Base-by-base conservation (phyloP, 345 rosid species). In the Camelina laxa region DNA sequence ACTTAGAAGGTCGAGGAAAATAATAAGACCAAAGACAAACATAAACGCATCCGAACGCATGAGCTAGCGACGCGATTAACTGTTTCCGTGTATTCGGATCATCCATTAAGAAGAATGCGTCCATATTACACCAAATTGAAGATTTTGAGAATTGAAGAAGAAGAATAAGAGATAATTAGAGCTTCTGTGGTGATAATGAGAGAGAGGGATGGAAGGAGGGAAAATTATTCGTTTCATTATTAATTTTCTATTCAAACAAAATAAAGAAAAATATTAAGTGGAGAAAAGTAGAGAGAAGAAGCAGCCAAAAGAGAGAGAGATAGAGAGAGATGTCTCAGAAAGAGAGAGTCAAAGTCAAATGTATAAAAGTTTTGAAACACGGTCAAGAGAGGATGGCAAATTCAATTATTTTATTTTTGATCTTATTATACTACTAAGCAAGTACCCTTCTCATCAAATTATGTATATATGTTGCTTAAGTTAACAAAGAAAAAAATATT, bases 11-110 rank as follows among this genome's bases (percentile, higher is more conserved):
- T 19, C 72, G 82, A 41, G 82, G 80, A 17, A 61, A 4, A 49
- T 75, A 4, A 44, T 73, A 81, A 0, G 86, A 85, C 94, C 97
- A 88, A 19, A 92, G 80, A 77, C 92, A 90, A 51, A 87, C 74
- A 82, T 92, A 90, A 64, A 83, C 69, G 82, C 86, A 82, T 44
- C 85, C 81, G 15, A 79, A 75, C 1, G 84, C 69, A 36, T 83
- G 87, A 79, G 83, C 81, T 30, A 90, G 64, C 21, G 80, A 51
- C 15, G 65, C 87, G 70, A 92, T 80, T 65, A 84, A 59, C 51
- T 59, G 81, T 63, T 78, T 35, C 3, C 92, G 89, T 39, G 73
- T 75, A 50, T 50, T 59, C 0, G 67, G 79, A 51, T 80, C 80
- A 20, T 78, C 80, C 7, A 69, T 72, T 27, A 65, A 79, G 81